These are phyloP conservation scores for Stemphylium lycopersici DNA, from an alignment of 2,329 filamentous ascomycete species.

Conservation along the genomic window DNA sequence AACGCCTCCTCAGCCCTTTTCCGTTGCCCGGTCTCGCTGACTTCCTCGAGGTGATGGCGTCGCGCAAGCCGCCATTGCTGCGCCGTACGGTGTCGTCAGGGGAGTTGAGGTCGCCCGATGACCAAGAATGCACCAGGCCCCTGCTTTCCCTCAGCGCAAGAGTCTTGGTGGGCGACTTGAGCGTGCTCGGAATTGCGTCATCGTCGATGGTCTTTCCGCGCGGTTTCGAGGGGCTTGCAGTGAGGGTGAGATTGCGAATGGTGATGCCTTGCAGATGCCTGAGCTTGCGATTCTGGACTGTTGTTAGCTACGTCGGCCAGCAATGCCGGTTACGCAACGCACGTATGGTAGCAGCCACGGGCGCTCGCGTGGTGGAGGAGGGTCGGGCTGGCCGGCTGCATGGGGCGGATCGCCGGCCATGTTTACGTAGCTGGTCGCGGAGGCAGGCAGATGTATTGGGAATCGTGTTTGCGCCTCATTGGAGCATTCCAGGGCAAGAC, in stretches of 20 bases:
- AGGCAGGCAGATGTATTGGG: neutral
- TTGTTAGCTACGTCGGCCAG: neutral
- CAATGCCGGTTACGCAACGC: conserved; percentile 5
- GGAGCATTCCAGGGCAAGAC: conserved; percentile 3
- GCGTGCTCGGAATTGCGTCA: conserved; percentile 70
- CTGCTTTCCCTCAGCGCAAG: conserved; percentile 58
- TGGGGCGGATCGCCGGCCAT: conserved; percentile 30
- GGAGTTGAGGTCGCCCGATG: conserved; percentile 60
- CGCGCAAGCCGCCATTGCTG: conserved; percentile 29
- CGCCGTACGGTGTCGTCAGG: conserved; percentile 28
- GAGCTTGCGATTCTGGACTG: conserved; percentile 76
- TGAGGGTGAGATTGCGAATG: conserved; percentile 82
- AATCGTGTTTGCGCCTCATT: conserved; percentile 5
- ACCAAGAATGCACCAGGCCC: conserved; percentile 63
- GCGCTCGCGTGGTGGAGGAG: conserved; percentile 38
- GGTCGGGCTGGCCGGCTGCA: conserved; percentile 15
- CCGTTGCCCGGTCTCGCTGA: conserved; percentile 42
- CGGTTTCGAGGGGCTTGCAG: conserved; percentile 54
- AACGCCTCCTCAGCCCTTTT: conserved; percentile 58
- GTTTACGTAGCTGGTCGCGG: conserved; percentile 21
- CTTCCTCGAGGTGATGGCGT: conserved; percentile 28
- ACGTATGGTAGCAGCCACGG: conserved; percentile 49
- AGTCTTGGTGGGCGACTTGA: conserved; percentile 72
- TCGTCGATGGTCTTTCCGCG: conserved; percentile 74
- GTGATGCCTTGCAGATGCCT: conserved; percentile 87